Base-by-base conservation (phyloP, 345 rosid species). In the Populus alba region DNA sequence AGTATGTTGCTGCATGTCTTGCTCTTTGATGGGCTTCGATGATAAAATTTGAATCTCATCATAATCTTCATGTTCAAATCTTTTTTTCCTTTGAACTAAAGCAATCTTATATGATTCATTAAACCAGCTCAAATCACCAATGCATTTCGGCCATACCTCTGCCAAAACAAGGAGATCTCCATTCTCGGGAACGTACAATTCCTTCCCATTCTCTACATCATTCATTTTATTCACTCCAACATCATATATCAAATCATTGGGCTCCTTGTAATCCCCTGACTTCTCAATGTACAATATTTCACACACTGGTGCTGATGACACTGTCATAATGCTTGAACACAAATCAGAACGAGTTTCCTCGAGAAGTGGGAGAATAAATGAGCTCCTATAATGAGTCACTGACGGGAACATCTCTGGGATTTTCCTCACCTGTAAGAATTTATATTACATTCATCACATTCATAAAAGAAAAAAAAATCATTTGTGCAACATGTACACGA, bases 91-190 rank as follows among this genome's bases (percentile, higher is more conserved):
- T 20, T 29, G 65, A 72, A 72, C 67, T 33, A 33, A 72, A 57
- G 75, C 75, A 72, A 72, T 18, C 8, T 33, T 8, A 72, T 31
- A 72, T 8, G 45, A 57, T 35, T 41, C 66, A n/a, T 31, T 57
- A 6, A 31, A 25, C 29, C 25, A 22, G 37, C 22, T 33, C 66
- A 72, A 72, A 57, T 72, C 66, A 13, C 55, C 67, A 10, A 72
- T 55, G 66, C 66, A 29, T 45, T 33, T 55, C 59, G 67, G 75
- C 18, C 11, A 33, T 33, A 29, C 67, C 57, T 53, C 66, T 20
- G 66, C 37, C 45, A 72, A 35, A 7, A 41, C 75, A 72, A 72
- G 8, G 25, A 72, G 66, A 72, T 72, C 75, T 18, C 75, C 67
- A 8, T 7, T 33, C 45, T 72, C 43, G 7, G 75, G 75, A 29